A percentile compares a stretch with the other conserved stretches of the same genome.
These are phyloP conservation scores for Cylindrodendrum hubeiense DNA, from an alignment of 2,329 filamentous ascomycete species.

Conservation along the genomic window DNA sequence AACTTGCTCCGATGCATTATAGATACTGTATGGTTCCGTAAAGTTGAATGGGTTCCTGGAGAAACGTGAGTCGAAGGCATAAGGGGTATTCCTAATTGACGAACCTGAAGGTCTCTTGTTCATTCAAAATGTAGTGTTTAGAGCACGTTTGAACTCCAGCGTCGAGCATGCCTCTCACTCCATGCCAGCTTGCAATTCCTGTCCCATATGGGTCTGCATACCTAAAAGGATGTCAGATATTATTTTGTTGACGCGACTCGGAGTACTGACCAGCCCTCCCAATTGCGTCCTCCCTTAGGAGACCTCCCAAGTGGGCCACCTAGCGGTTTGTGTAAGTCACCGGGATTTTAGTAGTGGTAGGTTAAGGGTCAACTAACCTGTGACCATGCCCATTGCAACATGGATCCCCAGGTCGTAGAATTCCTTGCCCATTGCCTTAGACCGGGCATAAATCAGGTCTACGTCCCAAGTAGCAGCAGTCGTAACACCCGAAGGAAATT, in stretches of 20 bases:
- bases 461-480: not conserved
- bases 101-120: slow-evolving; percentile 74
- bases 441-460: not conserved
- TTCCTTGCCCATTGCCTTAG: not conserved
- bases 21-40: not conserved
- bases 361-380: not conserved
- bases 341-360: no score
- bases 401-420: not conserved
- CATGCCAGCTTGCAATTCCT: slow-evolving; percentile 81
- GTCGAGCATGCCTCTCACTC: slow-evolving; percentile 75
- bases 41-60: not conserved
- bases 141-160: slow-evolving; percentile 65
- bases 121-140: slow-evolving; percentile 63
- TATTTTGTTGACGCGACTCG: not conserved
- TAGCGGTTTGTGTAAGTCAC: not conserved
- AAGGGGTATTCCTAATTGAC: slow-evolving; percentile 69
- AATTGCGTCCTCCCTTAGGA: slow-evolving; percentile 79
- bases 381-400: not conserved
- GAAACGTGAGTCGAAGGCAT: slow-evolving; percentile 57
- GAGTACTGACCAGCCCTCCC: slow-evolving; percentile 74
- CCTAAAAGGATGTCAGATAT: slow-evolving; percentile 53
- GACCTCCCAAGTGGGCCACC: slow-evolving; percentile 11
- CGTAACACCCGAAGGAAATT: not conserved
- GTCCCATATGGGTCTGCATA: slow-evolving; percentile 87
- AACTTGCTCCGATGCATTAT: not conserved